phyloP scores from a whole-genome alignment of 306 rosid species.

The Rosa multiflora region DNA sequence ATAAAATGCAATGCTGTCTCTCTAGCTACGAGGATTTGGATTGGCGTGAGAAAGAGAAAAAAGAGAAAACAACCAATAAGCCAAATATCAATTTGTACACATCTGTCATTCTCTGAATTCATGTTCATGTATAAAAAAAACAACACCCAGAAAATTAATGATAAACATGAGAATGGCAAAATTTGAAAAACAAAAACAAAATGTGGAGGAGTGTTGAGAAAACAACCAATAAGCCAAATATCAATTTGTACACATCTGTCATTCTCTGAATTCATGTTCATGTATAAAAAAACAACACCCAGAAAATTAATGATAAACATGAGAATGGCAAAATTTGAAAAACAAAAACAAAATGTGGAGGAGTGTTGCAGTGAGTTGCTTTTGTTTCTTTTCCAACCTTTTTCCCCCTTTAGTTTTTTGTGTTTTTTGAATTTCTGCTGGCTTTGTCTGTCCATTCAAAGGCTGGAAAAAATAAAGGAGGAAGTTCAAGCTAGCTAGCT shows the following conservation, averaged over 20 bases:
- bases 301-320: constrained; percentile 14
- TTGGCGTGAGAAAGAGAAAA: constrained; percentile 36
- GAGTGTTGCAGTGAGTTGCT: constrained; percentile 12
- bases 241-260: constrained; percentile 16
- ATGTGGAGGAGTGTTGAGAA: background rate
- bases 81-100: constrained; percentile 14
- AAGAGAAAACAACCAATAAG: constrained; percentile 16
- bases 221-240: constrained; percentile 18
- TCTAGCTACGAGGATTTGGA: constrained; percentile 68
- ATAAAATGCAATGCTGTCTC: constrained; percentile 75
- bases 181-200: background rate
- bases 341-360: background rate
- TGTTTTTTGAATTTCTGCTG: constrained; percentile 67
- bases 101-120: background rate
- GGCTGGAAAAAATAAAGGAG: constrained; percentile 33
- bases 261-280: background rate
- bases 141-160: background rate
- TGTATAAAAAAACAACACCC: background rate
- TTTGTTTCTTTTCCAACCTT: constrained; percentile 27
- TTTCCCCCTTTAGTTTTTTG: constrained; percentile 52
- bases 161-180: constrained; percentile 27
- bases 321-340: constrained; percentile 14
- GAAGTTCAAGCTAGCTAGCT: constrained; percentile 33
- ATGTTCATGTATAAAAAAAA: constrained; percentile 2
- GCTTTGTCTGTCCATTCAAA: constrained; percentile 69